Conservation (phyloP, 169 alveolate species). For the Eimeria falciformis region DNA sequence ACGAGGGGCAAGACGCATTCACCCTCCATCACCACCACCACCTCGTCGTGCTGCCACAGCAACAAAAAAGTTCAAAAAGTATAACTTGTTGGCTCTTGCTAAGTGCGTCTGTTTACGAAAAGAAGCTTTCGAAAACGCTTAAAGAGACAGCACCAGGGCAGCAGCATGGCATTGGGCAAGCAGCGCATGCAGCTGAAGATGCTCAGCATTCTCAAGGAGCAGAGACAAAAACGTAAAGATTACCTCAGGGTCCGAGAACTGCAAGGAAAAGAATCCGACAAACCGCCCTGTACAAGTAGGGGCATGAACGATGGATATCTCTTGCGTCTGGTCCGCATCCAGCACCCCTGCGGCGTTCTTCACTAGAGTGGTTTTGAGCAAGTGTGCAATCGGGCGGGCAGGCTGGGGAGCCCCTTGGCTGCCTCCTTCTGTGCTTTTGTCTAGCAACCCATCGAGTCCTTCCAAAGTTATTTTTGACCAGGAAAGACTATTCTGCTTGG, state of each 20-base stretch:
- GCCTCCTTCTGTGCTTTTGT: background rate
- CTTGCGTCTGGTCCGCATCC: constrained; percentile 61
- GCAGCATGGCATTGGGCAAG: too few species aligned
- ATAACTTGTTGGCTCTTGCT: background rate
- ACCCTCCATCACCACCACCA: constrained; percentile 66
- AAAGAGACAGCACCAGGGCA: background rate
- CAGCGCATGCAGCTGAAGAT: too few species aligned
- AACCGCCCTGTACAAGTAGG: constrained; percentile 63
- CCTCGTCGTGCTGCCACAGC: constrained; percentile 62
- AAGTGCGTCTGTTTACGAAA: background rate
- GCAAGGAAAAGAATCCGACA: constrained; percentile 62
- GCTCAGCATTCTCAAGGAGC: too few species aligned
- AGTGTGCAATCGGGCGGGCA: constrained; percentile 13
- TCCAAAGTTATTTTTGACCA: constrained; percentile 24
- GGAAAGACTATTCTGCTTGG: constrained; percentile 38
- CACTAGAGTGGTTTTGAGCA: constrained; percentile 25
- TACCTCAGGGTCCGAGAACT: constrained; percentile 58
- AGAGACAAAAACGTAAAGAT: too few species aligned
- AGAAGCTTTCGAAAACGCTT: background rate
- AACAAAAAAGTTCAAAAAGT: background rate
- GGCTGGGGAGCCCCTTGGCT: background rate
- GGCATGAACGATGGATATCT: constrained; percentile 56
- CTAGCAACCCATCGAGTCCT: constrained; percentile 10
- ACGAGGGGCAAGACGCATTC: constrained; percentile 72
- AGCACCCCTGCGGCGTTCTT: constrained; percentile 70